phyloP scores from a whole-genome alignment of 2,329 filamentous ascomycete species.

The Exophiala bonariae region DNA sequence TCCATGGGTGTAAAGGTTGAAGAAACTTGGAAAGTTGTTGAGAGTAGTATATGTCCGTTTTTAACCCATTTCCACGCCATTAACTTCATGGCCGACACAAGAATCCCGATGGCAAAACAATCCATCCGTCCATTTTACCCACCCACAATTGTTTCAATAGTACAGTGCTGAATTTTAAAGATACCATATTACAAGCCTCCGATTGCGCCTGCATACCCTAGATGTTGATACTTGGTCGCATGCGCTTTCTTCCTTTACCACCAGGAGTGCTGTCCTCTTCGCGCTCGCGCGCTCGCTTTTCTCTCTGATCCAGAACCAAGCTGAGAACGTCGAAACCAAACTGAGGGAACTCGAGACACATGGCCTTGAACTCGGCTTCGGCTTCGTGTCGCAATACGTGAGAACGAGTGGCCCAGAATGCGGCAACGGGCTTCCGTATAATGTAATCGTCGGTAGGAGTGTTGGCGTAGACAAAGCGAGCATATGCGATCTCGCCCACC shows the following conservation, averaged over 20 bases:
- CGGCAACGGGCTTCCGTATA: conserved; percentile 80
- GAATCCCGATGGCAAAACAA: no score
- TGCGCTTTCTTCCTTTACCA: conserved; percentile 41
- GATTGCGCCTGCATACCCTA: conserved; percentile 5
- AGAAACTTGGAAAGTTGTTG: not conserved
- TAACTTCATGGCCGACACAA: no score
- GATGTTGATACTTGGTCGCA: conserved; percentile 27
- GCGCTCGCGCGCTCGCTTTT: conserved; percentile 40
- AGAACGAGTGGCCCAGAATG: conserved; percentile 81
- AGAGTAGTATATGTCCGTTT: not conserved
- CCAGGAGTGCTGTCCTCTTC: conserved; percentile 33
- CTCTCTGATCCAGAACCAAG: conserved; percentile 45
- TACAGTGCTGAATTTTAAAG: no score
- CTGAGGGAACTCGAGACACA: conserved; percentile 87
- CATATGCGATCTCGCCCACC: conserved; percentile 87
- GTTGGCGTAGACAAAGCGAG: conserved; percentile 83
- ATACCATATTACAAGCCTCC: no score
- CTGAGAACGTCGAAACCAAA: conserved; percentile 92
- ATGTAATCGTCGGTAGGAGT: conserved; percentile 67
- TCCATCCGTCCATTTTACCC: no score
- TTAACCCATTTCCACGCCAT: no score
- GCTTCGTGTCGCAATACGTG: conserved; percentile 83
- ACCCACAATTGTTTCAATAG: no score
- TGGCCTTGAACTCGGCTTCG: conserved; percentile 76
- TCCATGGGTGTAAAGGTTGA: no score